Conservation (phyloP, 78 protist species). For the Dictyostelium citrinum region DNA sequence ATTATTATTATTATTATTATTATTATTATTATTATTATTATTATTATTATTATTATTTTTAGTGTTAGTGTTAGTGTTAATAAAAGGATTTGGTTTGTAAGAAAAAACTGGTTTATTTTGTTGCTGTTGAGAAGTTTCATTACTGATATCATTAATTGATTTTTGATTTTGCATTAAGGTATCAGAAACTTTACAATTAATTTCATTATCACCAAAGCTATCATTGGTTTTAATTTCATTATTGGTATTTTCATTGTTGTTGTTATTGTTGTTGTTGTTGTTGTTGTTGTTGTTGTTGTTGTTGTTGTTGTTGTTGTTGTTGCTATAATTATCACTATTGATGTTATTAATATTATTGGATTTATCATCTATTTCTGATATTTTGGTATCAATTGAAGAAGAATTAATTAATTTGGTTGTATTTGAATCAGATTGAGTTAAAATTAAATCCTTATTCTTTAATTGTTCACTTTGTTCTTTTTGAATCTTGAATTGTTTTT, state of each 20-base stretch:
- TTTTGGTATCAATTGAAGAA: background rate
- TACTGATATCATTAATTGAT: background rate
- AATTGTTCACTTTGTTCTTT: background rate
- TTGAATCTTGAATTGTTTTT: background rate
- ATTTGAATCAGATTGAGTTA: background rate
- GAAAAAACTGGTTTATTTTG: too few relatives aligned
- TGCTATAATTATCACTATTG: background rate
- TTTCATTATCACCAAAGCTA: background rate
- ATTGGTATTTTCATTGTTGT: background rate
- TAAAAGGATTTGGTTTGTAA: too few relatives aligned
- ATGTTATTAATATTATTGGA: background rate
- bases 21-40: too few relatives aligned
- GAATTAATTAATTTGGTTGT: background rate
- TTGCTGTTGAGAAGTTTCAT: background rate
- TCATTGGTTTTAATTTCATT: background rate
- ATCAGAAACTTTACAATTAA: background rate
- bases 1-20: too few relatives aligned
- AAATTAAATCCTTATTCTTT: background rate
- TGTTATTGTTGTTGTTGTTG: background rate
- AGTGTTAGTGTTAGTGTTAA: background rate
- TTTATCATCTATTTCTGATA: background rate
- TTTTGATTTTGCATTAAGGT: background rate
- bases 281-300: background rate
- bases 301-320: background rate
- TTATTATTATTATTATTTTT: background rate